Percentiles rank a stretch among this genome's conserved stretches.
These are phyloP conservation scores for Syzygium jambos DNA, from an alignment of 345 rosid species.

Conservation along the genomic window DNA sequence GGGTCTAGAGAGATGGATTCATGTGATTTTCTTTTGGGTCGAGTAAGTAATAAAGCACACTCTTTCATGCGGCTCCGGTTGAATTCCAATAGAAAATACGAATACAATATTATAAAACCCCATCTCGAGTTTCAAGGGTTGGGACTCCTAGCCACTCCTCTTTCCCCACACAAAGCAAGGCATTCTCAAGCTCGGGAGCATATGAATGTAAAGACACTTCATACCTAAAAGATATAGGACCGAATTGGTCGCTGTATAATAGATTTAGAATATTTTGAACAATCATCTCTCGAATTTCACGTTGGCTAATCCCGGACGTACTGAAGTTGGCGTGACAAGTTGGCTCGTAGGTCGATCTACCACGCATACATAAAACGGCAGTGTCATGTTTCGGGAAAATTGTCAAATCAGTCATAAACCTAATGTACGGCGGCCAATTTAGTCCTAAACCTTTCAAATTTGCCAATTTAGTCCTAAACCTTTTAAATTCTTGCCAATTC, in stretches of 20 bases:
- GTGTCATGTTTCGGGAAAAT: no score
- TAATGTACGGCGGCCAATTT: no score
- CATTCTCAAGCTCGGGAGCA: neutral
- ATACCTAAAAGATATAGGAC: no score
- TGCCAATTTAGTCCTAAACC: no score
- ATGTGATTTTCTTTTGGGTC: neutral
- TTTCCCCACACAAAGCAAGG: neutral
- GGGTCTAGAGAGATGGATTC: neutral
- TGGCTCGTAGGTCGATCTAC: neutral
- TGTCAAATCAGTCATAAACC: no score
- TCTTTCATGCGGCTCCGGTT: neutral
- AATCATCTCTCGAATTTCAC: neutral
- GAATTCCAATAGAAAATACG: neutral
- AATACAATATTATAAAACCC: neutral
- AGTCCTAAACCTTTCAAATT: no score
- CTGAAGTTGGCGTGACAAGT: fast-evolving
- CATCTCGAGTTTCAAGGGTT: neutral
- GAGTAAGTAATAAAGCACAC: neutral
- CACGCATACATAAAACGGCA: neutral
- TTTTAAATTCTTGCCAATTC: no score
- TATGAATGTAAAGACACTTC: neutral
- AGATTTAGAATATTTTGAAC: no score
- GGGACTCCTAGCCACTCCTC: neutral
- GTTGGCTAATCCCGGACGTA: fast-evolving
- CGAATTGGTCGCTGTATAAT: no score